These are phyloP conservation scores for Flagelloscypha sp. DNA, from an alignment of 768 basidiomycete species.

Conservation along the genomic window DNA sequence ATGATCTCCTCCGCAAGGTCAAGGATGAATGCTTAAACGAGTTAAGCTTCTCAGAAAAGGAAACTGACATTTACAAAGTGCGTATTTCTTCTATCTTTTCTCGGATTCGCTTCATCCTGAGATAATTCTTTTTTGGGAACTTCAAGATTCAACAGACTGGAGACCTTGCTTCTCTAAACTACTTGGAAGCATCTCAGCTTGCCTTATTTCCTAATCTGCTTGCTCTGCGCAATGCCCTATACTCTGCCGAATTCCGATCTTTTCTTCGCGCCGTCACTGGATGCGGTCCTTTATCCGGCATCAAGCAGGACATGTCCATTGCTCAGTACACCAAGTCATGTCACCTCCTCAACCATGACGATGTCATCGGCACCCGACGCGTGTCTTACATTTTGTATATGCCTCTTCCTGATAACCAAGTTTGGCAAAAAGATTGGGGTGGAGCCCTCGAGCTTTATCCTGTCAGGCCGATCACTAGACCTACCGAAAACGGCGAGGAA, in stretches of 20 bases:
- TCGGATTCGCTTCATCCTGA: conserved; percentile 1
- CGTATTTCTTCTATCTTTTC: conserved; percentile 10
- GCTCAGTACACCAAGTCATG: conserved; percentile 87
- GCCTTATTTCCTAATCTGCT: conserved; percentile 74
- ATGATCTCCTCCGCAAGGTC: conserved; percentile 70
- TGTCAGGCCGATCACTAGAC: too few relatives aligned
- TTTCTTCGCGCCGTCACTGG: conserved; percentile 85
- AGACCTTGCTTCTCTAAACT: conserved; percentile 89
- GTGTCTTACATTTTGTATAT: conserved; percentile 97
- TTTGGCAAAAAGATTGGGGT: conserved; percentile 87
- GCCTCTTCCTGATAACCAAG: conserved; percentile 63
- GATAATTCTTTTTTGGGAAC: conserved; percentile 4
- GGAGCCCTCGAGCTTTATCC: conserved; percentile 94
- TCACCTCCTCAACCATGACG: conserved; percentile 96
- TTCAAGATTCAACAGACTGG: conserved; percentile 91
- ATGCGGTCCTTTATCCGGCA: conserved; percentile 85
- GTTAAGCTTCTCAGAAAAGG: conserved; percentile 83
- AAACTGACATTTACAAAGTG: conserved; percentile 98
- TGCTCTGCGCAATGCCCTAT: conserved; percentile 82
- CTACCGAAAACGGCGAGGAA: conserved; percentile 34
- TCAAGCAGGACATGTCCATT: conserved; percentile 92
- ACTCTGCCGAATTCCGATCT: conserved; percentile 71
- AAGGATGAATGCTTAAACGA: conserved; percentile 78
- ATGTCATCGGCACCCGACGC: conserved; percentile 89
- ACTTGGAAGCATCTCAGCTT: conserved; percentile 70